Evolutionary conservation across 352 stramenopile species (phyloP).

Genomic region (Salisapilia sapeloensis): DNA sequence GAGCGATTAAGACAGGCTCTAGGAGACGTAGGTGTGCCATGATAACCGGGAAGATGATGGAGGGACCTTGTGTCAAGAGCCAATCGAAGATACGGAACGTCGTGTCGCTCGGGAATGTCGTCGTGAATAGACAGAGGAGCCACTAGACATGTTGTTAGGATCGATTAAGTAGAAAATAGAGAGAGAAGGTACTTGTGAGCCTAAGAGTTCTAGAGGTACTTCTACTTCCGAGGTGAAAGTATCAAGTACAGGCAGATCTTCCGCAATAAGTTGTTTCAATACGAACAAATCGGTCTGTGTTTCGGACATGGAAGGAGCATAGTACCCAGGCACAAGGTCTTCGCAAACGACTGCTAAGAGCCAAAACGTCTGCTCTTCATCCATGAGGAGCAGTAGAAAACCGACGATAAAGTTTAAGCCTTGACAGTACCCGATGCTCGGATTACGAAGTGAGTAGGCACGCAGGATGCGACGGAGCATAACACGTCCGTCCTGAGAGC

Average conservation of each 20-base stretch:
- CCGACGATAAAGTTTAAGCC: slow-evolving; percentile 83
- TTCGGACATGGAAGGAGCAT: slow-evolving; percentile 78
- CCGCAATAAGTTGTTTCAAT: slow-evolving; percentile 68
- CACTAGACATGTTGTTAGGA: slow-evolving; percentile 20
- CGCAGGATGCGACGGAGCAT: slow-evolving; percentile 51
- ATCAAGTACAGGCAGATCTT: slow-evolving; percentile 57
- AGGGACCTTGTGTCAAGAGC: slow-evolving; percentile 65
- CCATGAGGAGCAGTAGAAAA: slow-evolving; percentile 57
- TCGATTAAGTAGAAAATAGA: too few species aligned
- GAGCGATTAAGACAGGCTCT: slow-evolving; percentile 19
- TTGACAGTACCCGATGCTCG: slow-evolving; percentile 70
- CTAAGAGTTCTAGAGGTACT: slow-evolving; percentile 73
- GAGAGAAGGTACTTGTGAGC: slow-evolving; percentile 26
- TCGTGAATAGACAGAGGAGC: slow-evolving; percentile 84
- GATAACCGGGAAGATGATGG: slow-evolving; percentile 73
- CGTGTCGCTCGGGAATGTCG: slow-evolving; percentile 76
- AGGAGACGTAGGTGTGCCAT: slow-evolving; percentile 56
- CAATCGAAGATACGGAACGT: slow-evolving; percentile 80
- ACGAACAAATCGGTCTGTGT: slow-evolving; percentile 84
- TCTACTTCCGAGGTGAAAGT: slow-evolving; percentile 60
- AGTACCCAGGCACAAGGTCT: slow-evolving; percentile 80
- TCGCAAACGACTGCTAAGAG: slow-evolving; percentile 77
- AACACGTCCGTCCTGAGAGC: slow-evolving; percentile 24
- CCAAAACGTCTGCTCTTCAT: slow-evolving; percentile 84
- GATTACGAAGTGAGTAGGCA: slow-evolving; percentile 67